These are phyloP conservation scores for Mrakiaceae sp. DNA, from an alignment of 1,284 basidiomycete species.

Conservation along the genomic window DNA sequence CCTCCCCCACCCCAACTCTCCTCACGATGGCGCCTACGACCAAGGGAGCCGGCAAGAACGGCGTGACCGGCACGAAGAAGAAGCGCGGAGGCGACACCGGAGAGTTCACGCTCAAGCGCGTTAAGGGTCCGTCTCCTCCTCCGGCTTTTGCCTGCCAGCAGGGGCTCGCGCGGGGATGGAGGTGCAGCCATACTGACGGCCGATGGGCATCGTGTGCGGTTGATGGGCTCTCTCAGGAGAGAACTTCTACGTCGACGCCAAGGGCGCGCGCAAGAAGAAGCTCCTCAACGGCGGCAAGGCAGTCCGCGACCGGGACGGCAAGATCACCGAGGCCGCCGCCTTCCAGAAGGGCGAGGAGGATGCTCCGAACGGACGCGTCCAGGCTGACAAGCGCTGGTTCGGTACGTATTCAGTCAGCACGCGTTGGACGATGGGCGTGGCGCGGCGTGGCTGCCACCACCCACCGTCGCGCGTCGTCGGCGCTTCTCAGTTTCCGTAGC, in stretches of 20 bases:
- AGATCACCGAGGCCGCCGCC: slow-evolving; percentile 78
- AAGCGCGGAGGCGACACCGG: slow-evolving; percentile 21
- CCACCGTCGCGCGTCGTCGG: neutral
- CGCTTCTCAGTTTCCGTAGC: neutral
- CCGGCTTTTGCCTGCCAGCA: neutral
- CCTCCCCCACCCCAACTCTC: neutral
- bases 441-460: neutral
- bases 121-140: slow-evolving; percentile 44
- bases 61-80: slow-evolving; percentile 17
- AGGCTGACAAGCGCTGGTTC: slow-evolving; percentile 90
- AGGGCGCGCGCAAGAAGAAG: slow-evolving; percentile 67
- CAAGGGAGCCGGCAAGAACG: slow-evolving; percentile 6
- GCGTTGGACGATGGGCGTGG: too few species aligned
- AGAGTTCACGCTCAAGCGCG: slow-evolving; percentile 46
- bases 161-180: too few species aligned
- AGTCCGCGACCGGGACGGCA: slow-evolving; percentile 75
- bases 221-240: slow-evolving; percentile 40
- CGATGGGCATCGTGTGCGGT: slow-evolving; percentile 25
- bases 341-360: slow-evolving; percentile 88
- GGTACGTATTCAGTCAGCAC: slow-evolving; percentile 45
- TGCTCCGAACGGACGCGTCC: slow-evolving; percentile 72
- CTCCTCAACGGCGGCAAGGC: slow-evolving; percentile 86
- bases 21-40: slow-evolving; percentile 12
- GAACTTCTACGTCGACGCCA: slow-evolving; percentile 89
- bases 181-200: slow-evolving; percentile 12